Base-by-base conservation (phyloP, 768 basidiomycete species). In the Termitomyces sp. region DNA sequence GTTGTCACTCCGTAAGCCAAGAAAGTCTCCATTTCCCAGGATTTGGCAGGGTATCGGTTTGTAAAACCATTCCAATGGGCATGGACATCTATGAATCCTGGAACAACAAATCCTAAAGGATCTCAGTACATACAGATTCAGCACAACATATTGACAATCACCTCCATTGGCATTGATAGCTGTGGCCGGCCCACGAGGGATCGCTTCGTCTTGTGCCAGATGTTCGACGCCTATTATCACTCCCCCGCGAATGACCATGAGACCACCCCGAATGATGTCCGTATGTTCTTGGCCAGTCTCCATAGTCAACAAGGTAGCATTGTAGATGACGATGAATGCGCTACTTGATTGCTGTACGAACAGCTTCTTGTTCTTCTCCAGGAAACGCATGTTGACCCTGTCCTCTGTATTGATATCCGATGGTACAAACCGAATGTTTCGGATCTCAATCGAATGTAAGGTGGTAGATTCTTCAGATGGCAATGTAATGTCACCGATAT, bases 1-100 rank as follows among this genome's bases (percentile, higher is more conserved):
- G 87, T 89, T 1, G 88, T 89, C 4, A 89, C 79, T 21, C 88
- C 88, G 62, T 87, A 89, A 0, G 87, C 84, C 31, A 90, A 75
- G 79, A 89, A 88, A 0, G 85, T 81, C 64, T 85, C 78, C 73
- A 86, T 74, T 63, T 89, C 87, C 86, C 87, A 90, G 10, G 86
- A 88, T 44, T 75, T 76, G 7, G 85, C 77, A 0, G 87, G 87
- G 61, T 81, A 80, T 33, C 72, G 71, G 31, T 72, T 76, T 0
- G 37, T 60, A 56, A 81, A 79, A 0, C 85, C 86, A 17, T 70
- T 63, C 87, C 87, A 89, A 56, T 90, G 88, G 3, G 87, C 87
- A 61, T 90, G 87, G 8, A 85, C 83, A 55, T 90, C 87, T 50
- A 90, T 82, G 66, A 88, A 89, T 2, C 87, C 88, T 15, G 87